Conservation (phyloP, 1,284 basidiomycete species). For the Ustilago tritici region DNA sequence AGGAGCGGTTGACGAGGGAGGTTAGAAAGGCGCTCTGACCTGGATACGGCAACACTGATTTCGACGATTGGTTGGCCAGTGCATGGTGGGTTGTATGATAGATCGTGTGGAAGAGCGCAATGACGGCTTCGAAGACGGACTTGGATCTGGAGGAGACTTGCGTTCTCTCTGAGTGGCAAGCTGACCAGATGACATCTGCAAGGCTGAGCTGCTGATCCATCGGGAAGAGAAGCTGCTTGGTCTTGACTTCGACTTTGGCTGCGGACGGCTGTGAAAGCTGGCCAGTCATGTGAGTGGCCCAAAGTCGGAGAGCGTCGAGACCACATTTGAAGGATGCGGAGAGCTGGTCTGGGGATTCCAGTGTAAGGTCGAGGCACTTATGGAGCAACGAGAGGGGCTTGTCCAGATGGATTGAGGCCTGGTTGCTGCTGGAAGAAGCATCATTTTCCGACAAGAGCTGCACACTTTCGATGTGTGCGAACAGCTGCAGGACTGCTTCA, state of each 20-base stretch:
- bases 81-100: neutral
- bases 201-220: conserved; percentile 38
- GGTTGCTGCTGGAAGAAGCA: conserved; percentile 27
- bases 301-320: conserved; percentile 47
- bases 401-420: conserved; percentile 14
- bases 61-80: neutral
- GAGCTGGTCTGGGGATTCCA: conserved; percentile 40
- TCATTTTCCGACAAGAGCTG: conserved; percentile 1
- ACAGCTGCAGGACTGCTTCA: conserved; percentile 37
- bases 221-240: conserved; percentile 27
- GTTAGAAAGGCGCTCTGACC: conserved; percentile 28
- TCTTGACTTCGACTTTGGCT: conserved; percentile 2
- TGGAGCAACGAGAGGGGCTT: conserved; percentile 31
- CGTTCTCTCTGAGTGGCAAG: conserved; percentile 41
- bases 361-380: conserved; percentile 35
- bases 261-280: conserved; percentile 15
- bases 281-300: conserved; percentile 25
- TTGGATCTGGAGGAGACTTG: conserved; percentile 43
- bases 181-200: conserved; percentile 49
- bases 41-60: conserved; percentile 21
- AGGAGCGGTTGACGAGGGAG: conserved; percentile 30
- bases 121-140: conserved; percentile 35
- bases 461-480: conserved; percentile 34
- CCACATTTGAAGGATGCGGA: conserved; percentile 46
- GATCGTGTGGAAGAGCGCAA: conserved; percentile 27